phyloP scores from a whole-genome alignment of 2,329 filamentous ascomycete species.

The Chaetomium olivaceum region DNA sequence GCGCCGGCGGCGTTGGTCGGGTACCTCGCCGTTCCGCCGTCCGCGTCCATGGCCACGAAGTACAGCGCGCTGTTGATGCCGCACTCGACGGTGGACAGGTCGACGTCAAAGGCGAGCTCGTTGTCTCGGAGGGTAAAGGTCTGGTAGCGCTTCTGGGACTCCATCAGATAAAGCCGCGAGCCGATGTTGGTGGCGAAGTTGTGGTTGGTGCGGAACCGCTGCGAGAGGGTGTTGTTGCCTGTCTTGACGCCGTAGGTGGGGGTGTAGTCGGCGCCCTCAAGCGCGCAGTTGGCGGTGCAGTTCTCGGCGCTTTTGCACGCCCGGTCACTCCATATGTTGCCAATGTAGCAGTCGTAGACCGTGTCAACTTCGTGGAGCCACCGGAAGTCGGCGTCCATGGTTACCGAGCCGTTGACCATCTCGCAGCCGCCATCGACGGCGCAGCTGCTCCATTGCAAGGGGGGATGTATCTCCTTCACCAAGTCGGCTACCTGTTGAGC shows the following conservation, averaged over 20 bases:
- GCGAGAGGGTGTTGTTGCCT: conserved; percentile 47
- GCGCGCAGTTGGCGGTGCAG: conserved; percentile 47
- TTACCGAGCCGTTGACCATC: conserved; percentile 35
- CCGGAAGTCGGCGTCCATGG: conserved; percentile 49
- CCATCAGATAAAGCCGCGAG: conserved; percentile 61
- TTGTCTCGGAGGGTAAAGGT: conserved; percentile 60
- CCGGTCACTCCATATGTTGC: conserved; percentile 42
- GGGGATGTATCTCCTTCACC: neutral
- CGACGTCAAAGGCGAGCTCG: conserved; percentile 67
- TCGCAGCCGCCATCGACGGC: neutral
- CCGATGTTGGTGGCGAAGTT: conserved; percentile 44
- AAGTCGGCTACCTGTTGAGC: neutral
- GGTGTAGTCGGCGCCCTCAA: conserved; percentile 50
- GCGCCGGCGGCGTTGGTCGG: conserved; percentile 48
- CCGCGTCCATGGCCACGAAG: conserved; percentile 56
- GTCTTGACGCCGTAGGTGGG: conserved; percentile 51
- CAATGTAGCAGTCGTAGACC: conserved; percentile 51
- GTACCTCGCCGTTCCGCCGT: conserved; percentile 51
- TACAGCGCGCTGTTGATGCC: conserved; percentile 68
- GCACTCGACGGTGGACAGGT: conserved; percentile 62
- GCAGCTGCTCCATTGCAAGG: neutral
- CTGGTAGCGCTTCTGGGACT: conserved; percentile 56
- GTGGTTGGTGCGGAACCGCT: conserved; percentile 54
- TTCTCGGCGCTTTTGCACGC: conserved; percentile 42
- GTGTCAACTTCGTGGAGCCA: conserved; percentile 49